Base-by-base conservation (phyloP, 2,329 filamentous ascomycete species). In the Verticillium isaacii region DNA sequence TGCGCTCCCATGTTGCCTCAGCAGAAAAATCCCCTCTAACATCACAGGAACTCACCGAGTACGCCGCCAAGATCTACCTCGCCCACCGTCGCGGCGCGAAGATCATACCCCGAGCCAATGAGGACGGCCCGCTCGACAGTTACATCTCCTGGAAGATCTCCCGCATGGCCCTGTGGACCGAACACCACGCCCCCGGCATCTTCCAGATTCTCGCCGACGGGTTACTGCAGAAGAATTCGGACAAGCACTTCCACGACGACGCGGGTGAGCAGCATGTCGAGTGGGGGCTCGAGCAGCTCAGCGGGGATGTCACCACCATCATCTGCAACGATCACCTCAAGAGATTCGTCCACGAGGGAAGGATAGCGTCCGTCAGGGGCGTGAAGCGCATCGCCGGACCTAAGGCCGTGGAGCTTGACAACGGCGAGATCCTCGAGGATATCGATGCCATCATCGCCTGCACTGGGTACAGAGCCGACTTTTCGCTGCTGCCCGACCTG, bases 401-500 rank as follows among this genome's bases (percentile, higher is more conserved):
- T 1, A 63, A 32, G 0, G 61, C 68, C 1, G 50, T 74, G 32
- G 69, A 74, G 61, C 66, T 76, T 8, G 66, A 68, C 1, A 70
- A 72, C 32, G 74, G 71, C 1, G 64, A 61, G 1, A 61, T 66
- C 4, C 54, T 74, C 0, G 64, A 70, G 8, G 64, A 68, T 9
- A 68, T 68, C 8, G 73, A 75, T 50, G 60, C 66, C 29, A 68
- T 77, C 32, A 68, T 77, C 41, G 74, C 69, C 57, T 75, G 71
- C 62, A 75, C 73, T 0, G 75, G 75, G 15, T 77, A 77, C 64
- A 61, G 66, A 52, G 68, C 67, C 37, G 71, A 74, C 60, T 75
- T 72, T 62, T 59, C 61, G 32, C 57, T 72, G 4, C 56, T 74
- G 11, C 65, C 65, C 29, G 71, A 72, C 32, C 61, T 61, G 3